A percentile compares a stretch with the other conserved stretches of the same genome.
These are phyloP conservation scores for Suillus variegatus DNA, from an alignment of 768 basidiomycete genomes.

Conservation along the genomic window DNA sequence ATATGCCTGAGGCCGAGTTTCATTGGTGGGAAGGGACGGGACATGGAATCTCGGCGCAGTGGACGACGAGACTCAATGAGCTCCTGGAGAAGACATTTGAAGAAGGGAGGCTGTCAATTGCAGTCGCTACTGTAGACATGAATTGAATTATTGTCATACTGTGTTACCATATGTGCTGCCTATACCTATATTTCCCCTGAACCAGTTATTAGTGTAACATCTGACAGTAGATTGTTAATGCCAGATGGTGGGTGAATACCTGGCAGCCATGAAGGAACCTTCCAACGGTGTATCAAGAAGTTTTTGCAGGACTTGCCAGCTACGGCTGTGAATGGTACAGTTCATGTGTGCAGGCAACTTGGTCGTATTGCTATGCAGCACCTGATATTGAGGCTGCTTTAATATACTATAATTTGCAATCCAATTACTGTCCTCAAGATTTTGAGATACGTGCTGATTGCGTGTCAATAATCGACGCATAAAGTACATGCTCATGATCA, in stretches of 20 bases:
- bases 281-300: too few relatives aligned
- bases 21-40: slow-evolving; percentile 63
- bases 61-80: slow-evolving; percentile 49
- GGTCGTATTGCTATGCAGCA: too few relatives aligned
- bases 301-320: too few relatives aligned
- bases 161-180: background rate
- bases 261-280: too few relatives aligned
- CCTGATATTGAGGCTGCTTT: too few relatives aligned
- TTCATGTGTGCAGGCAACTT: too few relatives aligned
- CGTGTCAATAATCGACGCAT: background rate
- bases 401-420: background rate
- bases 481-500: background rate
- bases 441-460: background rate
- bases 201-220: too few relatives aligned
- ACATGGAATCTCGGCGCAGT: slow-evolving; percentile 60
- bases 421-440: background rate
- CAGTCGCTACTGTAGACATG: background rate
- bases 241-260: too few relatives aligned
- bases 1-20: slow-evolving; percentile 61
- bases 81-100: slow-evolving; percentile 57
- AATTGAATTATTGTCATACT: background rate
- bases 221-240: too few relatives aligned
- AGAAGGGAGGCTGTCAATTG: slow-evolving; percentile 41
- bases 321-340: too few relatives aligned
- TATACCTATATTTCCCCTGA: background rate